Base-by-base conservation (phyloP, 2,329 filamentous ascomycete genomes). In the Fusarium secorum region DNA sequence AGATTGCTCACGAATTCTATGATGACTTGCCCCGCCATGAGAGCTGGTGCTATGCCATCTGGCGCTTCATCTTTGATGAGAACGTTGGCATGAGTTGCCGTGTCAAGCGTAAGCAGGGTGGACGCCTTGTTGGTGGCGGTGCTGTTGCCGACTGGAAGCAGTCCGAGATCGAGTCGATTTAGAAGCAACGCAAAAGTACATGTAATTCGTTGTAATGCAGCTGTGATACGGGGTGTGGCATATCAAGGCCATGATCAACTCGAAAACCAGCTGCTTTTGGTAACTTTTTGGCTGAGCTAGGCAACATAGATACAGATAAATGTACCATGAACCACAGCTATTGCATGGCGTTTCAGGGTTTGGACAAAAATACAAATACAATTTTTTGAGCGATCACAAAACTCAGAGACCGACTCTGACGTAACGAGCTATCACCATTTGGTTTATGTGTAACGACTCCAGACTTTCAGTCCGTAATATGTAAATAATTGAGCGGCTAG, bases 21-120 rank as follows among this genome's bases (percentile, higher is more conserved):
- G 89, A 91, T 71, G 92, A 93, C 65, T 84, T 99, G 73, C 96
- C 96, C 14, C 88, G 87, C 70, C 95, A 98, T 78, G 89, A 90
- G 78, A 97, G 94, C 86, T 99, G 96, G 96, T 87, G 91, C 14
- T 91, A 93, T 79, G 95, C 97, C 55, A 92, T 98, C 74, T 98
- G 94, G 94, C 93, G 95, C 64, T 99, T 99, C 82, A 93, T 99
- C 73, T 89, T 91, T 83, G 96, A 99, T 80, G 90, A 93, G 76
- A 90, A 93, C 74, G 94, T 98, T 48, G 95, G 95, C 30, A 88
- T 98, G 79, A 95, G 90, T 84, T 97, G 94, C 82, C 89, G 96
- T 61, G 95, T 99, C 39, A 99, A 99, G 90, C 86, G 96, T 74
- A 92, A 92, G 79, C 88, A 95, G 75, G 94, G 95, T 13, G 89